Evolutionary conservation across 768 basidiomycete species (phyloP), one percentile per base, ranked within the genome.

Genomic region (Xerocomellus intermedius): DNA sequence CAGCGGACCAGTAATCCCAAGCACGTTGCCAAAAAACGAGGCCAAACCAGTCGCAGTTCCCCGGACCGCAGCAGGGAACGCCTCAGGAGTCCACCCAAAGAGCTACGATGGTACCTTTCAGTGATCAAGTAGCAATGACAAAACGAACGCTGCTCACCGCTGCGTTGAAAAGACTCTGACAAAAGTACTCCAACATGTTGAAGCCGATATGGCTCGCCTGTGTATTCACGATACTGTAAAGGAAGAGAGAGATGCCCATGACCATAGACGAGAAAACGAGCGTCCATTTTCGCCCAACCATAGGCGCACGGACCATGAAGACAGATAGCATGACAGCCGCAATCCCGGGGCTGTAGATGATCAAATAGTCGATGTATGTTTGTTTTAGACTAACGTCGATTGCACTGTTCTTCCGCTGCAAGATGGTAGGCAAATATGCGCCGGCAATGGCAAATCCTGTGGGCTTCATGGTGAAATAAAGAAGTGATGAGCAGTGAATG

Each of bases 11-110:
- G 13, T 41, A 4, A 60, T 53, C 3, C 33, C 54, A 33, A 60
- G 5, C 5, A 61, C 1, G n/a, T 17, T 50, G n/a, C 36, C 58
- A 22, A 48, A 48, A 17, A 48, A 60, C 4, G n/a, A 8, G 9
- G 58, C 48, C 26, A 53, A 37, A 5, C 60, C 58, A 1, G 55
- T 50, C 2, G 48, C 60, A 33, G 60, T 61, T 12, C 60, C 60
- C 33, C 60, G 51, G 5, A 61, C 54, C 16, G 58, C 50, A 19
- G 37, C 5, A 19, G 60, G 60, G 33, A 61, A 61, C 17, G 60
- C 54, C 33, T 61, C 60, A 3, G 60, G 60, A 22, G 52, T 61
- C 60, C 60, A 61, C 32, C 60, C 58, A 3, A 41, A 30, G 54
- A 60, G 48, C 60, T 61, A 22, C 9, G 9, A 43, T 16, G 17